Base-by-base conservation (phyloP, 1,284 basidiomycete genomes). In the Apiotrichum veenhuisii region DNA sequence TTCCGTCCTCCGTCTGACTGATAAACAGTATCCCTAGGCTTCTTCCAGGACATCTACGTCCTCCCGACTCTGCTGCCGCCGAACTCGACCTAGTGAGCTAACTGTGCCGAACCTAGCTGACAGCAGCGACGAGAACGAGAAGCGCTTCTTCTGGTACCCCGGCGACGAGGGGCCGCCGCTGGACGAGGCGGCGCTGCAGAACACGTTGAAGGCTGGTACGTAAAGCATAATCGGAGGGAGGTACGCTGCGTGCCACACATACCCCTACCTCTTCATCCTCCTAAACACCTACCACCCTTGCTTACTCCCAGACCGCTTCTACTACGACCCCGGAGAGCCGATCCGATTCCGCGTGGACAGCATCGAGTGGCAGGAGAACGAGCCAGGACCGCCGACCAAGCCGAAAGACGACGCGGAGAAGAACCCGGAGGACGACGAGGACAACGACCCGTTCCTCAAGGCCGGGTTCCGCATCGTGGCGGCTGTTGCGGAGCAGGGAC, bases 1-100 rank as follows among this genome's bases (percentile, higher is more conserved):
- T n/a, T n/a, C 30, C 12, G 30, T 30, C 7, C 30, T 7, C 30
- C 12, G 30, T 3, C 14, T 5, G 48, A 44, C 64, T 61, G 27
- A 66, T 33, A 42, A 10, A 9, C 66, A 95, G 91, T 97, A 34
- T 86, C 88, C 10, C 77, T 96, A 37, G 88, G 87, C 17, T 98
- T 98, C 79, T 98, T 98, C 70, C 90, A 95, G 72, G 93, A 97
- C 69, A 87, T 98, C 38, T 89, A 91, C 71, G 83, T 98, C 47
- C 78, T 77, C 0, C 70, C 88, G 81, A 43, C 78, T 77, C 34
- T 82, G 78, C 54, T 94, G 82, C 78, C 85, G 84, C 40, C 90
- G 10, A 71, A 74, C 54, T 71, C 61, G 18, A 52, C 62, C 37
- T 68, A 65, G 65, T 70, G 47, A 56, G 51, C 57, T 15, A 11